Percentiles rank a stretch among this genome's conserved stretches.
phyloP scores from a whole-genome alignment of 495 filamentous ascomycete genomes.

The Terfezia boudieri region DNA sequence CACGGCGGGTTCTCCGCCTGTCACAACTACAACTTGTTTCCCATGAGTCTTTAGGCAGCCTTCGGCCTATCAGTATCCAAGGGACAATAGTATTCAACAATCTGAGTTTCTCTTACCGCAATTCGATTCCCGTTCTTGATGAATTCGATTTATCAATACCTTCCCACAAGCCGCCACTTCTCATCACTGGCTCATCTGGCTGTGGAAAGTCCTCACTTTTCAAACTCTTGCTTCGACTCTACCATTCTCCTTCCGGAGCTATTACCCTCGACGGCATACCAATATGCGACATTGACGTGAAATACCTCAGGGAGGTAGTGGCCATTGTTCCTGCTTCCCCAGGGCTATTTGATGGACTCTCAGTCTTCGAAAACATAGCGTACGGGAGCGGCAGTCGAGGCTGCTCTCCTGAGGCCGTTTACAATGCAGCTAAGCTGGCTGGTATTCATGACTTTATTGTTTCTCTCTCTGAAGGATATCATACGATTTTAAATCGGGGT shows the following conservation, averaged over 20 bases:
- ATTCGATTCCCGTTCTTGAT: no score
- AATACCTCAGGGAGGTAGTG: conserved; percentile 42
- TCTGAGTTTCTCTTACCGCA: no score
- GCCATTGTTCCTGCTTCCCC: conserved; percentile 59
- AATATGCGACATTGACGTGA: conserved; percentile 34
- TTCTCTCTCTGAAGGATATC: conserved; percentile 50
- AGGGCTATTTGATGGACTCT: conserved; percentile 44
- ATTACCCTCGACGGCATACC: conserved; percentile 37
- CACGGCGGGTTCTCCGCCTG: no score
- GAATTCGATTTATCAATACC: no score
- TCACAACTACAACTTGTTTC: no score
- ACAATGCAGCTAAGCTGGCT: conserved; percentile 39
- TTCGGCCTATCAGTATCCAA: no score
- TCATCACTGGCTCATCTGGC: conserved; percentile 33
- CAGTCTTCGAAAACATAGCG: conserved; percentile 52
- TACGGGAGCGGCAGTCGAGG: conserved; percentile 38
- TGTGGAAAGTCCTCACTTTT: conserved; percentile 77
- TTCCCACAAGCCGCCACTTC: no score
- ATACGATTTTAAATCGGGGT: conserved; percentile 47
- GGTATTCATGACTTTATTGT: conserved; percentile 63
- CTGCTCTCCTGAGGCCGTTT: conserved; percentile 20
- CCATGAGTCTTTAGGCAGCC: no score
- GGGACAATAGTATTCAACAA: no score
- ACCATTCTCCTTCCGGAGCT: conserved; percentile 21
- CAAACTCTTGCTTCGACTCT: conserved; percentile 48